Conservation (phyloP, 2,329 filamentous ascomycete species). For the Nakataea oryzae region DNA sequence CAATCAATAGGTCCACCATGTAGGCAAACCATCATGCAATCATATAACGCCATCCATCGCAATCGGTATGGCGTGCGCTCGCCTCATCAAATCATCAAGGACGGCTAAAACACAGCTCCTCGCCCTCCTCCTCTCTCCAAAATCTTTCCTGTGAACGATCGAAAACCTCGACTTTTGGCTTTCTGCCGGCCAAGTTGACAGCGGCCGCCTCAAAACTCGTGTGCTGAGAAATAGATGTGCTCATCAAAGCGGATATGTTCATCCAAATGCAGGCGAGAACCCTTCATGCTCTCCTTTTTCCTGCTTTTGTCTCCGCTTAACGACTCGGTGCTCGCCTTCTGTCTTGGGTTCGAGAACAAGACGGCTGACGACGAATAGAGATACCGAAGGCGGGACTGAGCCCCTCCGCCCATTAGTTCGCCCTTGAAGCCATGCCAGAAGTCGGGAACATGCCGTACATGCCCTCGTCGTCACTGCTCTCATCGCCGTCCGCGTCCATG, state of each 20-base stretch:
- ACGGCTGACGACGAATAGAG: no score
- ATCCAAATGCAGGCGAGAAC: no score
- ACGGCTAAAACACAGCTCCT: background rate
- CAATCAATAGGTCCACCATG: background rate
- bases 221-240: no score
- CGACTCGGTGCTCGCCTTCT: no score
- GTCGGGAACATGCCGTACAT: conserved; percentile 34
- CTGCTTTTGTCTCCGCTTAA: no score
- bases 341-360: background rate
- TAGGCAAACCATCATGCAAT: background rate
- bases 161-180: no score
- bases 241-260: no score
- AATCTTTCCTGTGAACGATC: no score
- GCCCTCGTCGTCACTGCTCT: conserved; percentile 40
- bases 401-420: conserved; percentile 6
- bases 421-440: conserved; percentile 16
- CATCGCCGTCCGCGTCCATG: conserved; percentile 15
- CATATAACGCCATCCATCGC: background rate
- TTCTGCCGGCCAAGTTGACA: no score
- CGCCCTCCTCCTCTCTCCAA: background rate
- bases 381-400: no score
- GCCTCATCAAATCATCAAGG: background rate
- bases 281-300: no score
- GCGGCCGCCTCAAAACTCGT: no score
- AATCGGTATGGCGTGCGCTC: background rate